Evolutionary conservation across 164 flowering plant genomes (phyloP).

Genomic region (Magnolia sinica): DNA sequence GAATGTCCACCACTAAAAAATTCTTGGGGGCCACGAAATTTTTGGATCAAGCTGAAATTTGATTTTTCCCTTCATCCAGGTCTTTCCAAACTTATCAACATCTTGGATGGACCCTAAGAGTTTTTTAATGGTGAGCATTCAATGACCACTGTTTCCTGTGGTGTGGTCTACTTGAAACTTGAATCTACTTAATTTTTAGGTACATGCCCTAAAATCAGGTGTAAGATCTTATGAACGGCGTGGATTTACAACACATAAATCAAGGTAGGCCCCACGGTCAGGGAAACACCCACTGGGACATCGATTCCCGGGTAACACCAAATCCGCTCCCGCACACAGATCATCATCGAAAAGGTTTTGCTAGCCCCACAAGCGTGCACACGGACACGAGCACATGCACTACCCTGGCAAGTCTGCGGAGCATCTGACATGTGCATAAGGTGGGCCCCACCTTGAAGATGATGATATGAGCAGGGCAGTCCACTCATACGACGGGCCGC

Average conservation of each 20-base stretch:
- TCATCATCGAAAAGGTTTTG: neutral
- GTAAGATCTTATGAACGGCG: neutral
- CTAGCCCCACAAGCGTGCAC: neutral
- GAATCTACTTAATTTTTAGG: too few species aligned
- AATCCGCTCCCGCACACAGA: neutral
- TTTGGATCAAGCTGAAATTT: too few species aligned
- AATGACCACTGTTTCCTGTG: too few species aligned
- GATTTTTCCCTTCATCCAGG: too few species aligned
- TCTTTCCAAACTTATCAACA: too few species aligned
- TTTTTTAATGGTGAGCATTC: too few species aligned
- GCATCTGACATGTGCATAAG: neutral
- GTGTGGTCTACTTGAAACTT: too few species aligned
- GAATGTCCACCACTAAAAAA: too few species aligned
- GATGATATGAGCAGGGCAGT: neutral
- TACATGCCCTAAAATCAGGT: too few species aligned
- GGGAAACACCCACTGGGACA: too few species aligned
- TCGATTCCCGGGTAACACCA: neutral
- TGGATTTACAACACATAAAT: neutral
- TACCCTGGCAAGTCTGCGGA: neutral
- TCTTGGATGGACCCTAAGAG: too few species aligned
- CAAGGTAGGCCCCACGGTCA: neutral
- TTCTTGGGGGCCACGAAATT: too few species aligned
- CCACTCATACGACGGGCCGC: neutral
- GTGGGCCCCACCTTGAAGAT: neutral
- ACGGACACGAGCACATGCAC: neutral